Conservation (phyloP, 306 rosid species). For the Gynostemma pentaphyllum region DNA sequence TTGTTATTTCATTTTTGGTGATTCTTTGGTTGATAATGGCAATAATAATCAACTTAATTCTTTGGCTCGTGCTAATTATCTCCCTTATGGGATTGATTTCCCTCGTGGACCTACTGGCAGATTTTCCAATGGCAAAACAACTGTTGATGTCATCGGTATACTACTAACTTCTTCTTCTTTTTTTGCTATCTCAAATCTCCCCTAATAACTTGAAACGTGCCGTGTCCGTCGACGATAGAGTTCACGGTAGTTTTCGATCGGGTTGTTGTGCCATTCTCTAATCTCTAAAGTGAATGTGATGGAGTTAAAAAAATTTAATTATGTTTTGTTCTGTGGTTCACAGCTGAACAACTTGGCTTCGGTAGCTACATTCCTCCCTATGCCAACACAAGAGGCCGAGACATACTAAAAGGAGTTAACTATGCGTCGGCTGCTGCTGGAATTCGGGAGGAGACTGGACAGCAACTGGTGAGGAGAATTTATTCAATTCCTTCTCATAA, state of each 20-base stretch:
- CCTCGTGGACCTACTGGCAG: constrained; percentile 66
- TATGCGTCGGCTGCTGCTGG: constrained; percentile 99
- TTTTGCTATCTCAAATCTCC: not conserved
- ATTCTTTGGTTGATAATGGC: constrained; percentile 82
- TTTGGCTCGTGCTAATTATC: constrained; percentile 59
- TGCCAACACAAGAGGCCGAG: constrained; percentile 45
- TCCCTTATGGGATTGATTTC: constrained; percentile 79
- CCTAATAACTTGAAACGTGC: too few species aligned
- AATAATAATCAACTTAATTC: constrained; percentile 67
- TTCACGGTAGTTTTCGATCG: too few species aligned
- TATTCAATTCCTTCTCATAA: too few species aligned
- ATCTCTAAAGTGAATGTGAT: too few species aligned
- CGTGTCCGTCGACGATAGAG: too few species aligned
- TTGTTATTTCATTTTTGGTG: constrained; percentile 91
- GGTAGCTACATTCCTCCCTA: constrained; percentile 53
- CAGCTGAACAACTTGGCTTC: constrained; percentile 79
- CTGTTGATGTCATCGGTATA: constrained; percentile 65
- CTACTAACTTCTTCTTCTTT: too few species aligned
- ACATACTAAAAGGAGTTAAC: constrained; percentile 69
- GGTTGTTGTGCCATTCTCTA: too few species aligned
- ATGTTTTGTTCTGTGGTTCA: not conserved
- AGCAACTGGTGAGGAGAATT: constrained; percentile 76
- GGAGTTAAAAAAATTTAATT: too few species aligned
- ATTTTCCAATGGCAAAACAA: constrained; percentile 78
- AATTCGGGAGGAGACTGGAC: constrained; percentile 93